phyloP scores from a whole-genome alignment of 2,329 filamentous ascomycete genomes.

The Sporothrix brasiliensis region DNA sequence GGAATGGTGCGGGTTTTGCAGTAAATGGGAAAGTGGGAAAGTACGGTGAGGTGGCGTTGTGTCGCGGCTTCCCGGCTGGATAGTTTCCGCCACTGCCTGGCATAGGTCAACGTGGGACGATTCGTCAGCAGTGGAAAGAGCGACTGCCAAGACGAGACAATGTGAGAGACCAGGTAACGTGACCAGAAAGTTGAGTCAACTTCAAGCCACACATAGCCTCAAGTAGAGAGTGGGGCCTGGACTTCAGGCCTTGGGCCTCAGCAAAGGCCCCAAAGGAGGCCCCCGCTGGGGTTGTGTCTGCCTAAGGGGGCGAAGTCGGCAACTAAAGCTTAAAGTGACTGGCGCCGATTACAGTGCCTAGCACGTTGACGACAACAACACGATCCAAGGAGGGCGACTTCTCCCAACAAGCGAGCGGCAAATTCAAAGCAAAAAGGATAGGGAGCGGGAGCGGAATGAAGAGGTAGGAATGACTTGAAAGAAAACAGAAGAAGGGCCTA shows the following conservation, averaged over 20 bases:
- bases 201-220: slow-evolving; percentile 24
- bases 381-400: slow-evolving; percentile 7
- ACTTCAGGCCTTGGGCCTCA: slow-evolving; percentile 15
- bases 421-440: slow-evolving; percentile 9
- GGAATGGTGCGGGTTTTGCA: slow-evolving; percentile 7
- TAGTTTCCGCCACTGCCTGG: slow-evolving; percentile 13
- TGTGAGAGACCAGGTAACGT: neutral
- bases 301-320: slow-evolving; percentile 27
- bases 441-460: neutral
- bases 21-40: neutral
- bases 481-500: neutral
- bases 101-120: neutral
- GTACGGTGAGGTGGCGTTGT: neutral
- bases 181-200: slow-evolving; percentile 15
- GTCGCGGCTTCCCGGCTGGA: slow-evolving; percentile 7
- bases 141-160: neutral
- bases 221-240: neutral
- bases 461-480: neutral
- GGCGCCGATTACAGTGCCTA: neutral
- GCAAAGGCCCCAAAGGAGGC: slow-evolving; percentile 6
- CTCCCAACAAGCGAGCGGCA: neutral
- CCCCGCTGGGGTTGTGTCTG: slow-evolving; percentile 23
- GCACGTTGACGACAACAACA: slow-evolving; percentile 23
- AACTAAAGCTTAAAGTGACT: neutral
- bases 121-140: slow-evolving; percentile 18